A percentile compares a stretch with the other conserved stretches of the same genome.
These are phyloP conservation scores for Geotrichum citri-aurantii DNA, from an alignment of 1,139 yeast genomes.

Conservation along the genomic window DNA sequence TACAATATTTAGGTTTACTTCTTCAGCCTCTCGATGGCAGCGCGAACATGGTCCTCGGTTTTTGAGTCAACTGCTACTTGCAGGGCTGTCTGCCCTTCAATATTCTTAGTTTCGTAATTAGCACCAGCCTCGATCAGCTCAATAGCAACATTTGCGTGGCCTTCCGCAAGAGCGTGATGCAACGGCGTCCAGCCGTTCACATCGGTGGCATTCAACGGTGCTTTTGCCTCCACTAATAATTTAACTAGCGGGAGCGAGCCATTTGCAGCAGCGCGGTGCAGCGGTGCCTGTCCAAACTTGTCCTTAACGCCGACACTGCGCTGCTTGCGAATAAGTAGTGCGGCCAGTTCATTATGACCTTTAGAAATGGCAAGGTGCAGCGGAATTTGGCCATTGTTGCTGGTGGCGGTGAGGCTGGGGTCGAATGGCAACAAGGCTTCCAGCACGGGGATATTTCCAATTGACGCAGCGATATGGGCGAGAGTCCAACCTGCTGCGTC, in stretches of 20 bases:
- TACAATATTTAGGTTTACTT: neutral
- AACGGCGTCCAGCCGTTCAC: slow-evolving; percentile 75
- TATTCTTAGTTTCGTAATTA: slow-evolving; percentile 44
- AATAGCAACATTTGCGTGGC: slow-evolving; percentile 73
- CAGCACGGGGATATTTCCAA: slow-evolving; percentile 56
- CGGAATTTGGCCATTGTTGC: slow-evolving; percentile 66
- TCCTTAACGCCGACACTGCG: slow-evolving; percentile 58
- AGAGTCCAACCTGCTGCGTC: slow-evolving; percentile 90
- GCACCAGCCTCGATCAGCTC: slow-evolving; percentile 62
- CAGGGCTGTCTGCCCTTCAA: slow-evolving; percentile 52
- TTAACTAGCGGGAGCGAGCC: slow-evolving; percentile 57
- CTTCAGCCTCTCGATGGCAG: neutral
- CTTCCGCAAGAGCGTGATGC: slow-evolving; percentile 90
- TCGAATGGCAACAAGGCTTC: slow-evolving; percentile 40
- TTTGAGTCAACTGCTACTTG: slow-evolving; percentile 60
- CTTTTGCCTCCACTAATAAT: slow-evolving; percentile 46
- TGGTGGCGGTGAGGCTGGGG: slow-evolving; percentile 48
- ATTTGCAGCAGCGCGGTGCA: slow-evolving; percentile 79
- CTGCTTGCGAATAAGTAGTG: slow-evolving; percentile 49
- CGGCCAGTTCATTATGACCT: slow-evolving; percentile 50
- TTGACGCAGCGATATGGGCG: slow-evolving; percentile 70
- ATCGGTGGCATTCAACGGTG: slow-evolving; percentile 67
- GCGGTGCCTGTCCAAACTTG: slow-evolving; percentile 55
- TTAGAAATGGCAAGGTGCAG: slow-evolving; percentile 75
- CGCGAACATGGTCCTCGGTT: slow-evolving; percentile 5